Evolutionary conservation across 805 yeast genomes (phyloP).

Genomic region (Spathaspora passalidarum): DNA sequence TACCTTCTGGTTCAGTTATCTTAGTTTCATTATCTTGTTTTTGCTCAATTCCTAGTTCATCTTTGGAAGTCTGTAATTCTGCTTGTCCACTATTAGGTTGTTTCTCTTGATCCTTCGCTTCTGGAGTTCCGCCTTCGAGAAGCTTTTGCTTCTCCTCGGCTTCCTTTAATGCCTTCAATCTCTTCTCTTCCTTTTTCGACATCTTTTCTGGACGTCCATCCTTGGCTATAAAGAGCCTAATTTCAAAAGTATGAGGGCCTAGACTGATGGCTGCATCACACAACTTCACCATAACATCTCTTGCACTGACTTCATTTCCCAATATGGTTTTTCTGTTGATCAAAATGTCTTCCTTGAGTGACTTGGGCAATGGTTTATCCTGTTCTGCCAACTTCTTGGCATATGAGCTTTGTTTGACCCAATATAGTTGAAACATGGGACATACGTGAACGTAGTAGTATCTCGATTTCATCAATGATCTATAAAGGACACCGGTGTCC

Average conservation of each 20-base stretch:
- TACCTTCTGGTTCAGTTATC: neutral
- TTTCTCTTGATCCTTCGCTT: constrained; percentile 4
- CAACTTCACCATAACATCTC: constrained; percentile 87
- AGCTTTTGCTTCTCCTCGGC: constrained; percentile 7
- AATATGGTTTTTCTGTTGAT: constrained; percentile 31
- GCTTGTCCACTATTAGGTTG: neutral
- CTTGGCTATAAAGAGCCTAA: constrained; percentile 76
- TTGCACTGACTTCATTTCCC: constrained; percentile 47
- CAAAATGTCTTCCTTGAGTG: constrained; percentile 14
- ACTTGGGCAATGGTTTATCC: constrained; percentile 33
- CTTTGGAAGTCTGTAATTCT: neutral
- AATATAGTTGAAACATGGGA: constrained; percentile 72
- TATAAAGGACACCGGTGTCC: constrained; percentile 70
- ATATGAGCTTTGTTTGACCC: constrained; percentile 70
- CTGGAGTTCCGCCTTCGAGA: constrained; percentile 12
- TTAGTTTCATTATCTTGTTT: neutral
- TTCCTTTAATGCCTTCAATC: constrained; percentile 3
- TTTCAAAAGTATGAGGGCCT: constrained; percentile 83
- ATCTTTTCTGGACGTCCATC: constrained; percentile 63
- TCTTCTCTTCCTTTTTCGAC: constrained; percentile 14
- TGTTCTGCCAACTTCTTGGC: constrained; percentile 42
- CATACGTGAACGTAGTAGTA: constrained; percentile 53
- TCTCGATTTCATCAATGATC: constrained; percentile 72
- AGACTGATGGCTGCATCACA: constrained; percentile 69
- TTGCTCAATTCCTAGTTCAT: neutral